Evolutionary conservation across 495 filamentous ascomycete genomes (phyloP).

Genomic region (Geoglossum glabrum): DNA sequence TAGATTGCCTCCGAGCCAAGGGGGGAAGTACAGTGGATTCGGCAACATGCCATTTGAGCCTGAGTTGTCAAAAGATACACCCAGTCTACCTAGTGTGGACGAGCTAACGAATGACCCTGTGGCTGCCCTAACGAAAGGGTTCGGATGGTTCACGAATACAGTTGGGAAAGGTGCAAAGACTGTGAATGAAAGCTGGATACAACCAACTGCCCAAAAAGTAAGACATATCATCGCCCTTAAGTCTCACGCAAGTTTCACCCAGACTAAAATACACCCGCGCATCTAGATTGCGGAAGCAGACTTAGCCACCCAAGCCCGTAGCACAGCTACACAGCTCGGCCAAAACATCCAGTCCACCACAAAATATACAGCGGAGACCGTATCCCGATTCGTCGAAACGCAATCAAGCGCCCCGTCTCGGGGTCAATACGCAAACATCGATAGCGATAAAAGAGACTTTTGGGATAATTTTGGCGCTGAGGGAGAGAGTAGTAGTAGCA

Average conservation of each 20-base stretch:
- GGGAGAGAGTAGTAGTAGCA: neutral
- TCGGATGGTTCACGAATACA: constrained; percentile 78
- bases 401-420: constrained; percentile 10
- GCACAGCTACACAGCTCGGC: constrained; percentile 44
- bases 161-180: constrained; percentile 77
- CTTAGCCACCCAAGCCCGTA: constrained; percentile 59
- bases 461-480: constrained; percentile 55
- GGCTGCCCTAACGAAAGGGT: constrained; percentile 71
- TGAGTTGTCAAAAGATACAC: neutral
- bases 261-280: neutral
- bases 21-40: constrained; percentile 83
- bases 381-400: constrained; percentile 70
- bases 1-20: constrained; percentile 62
- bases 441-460: constrained; percentile 62
- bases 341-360: constrained; percentile 43
- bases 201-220: constrained; percentile 76
- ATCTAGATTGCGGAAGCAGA: constrained; percentile 66
- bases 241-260: neutral
- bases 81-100: constrained; percentile 38
- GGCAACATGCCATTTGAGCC: constrained; percentile 39
- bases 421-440: constrained; percentile 10
- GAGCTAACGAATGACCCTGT: constrained; percentile 85
- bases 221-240: constrained; percentile 7
- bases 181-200: constrained; percentile 72
- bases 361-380: constrained; percentile 49